phyloP scores from a whole-genome alignment of 2,329 filamentous ascomycete genomes.

The Epichloe gansuensis region DNA sequence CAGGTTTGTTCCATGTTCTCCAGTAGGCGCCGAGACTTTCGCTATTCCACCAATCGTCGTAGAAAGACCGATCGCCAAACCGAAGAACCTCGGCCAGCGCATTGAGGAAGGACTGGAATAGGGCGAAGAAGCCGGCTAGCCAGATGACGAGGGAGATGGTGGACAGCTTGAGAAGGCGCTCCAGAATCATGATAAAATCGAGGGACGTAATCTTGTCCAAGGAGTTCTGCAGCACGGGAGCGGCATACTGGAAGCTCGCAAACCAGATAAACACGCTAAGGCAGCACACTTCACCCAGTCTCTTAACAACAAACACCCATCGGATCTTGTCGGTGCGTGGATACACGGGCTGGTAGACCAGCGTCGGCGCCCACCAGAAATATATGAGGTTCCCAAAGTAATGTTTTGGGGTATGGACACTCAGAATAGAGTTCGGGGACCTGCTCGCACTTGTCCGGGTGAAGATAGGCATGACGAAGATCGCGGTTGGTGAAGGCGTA shows the following conservation, averaged over 20 bases:
- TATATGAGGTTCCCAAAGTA: constrained; percentile 80
- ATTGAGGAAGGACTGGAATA: constrained; percentile 90
- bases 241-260: constrained; percentile 84
- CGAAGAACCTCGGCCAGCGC: constrained; percentile 78
- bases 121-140: constrained; percentile 92
- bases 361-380: constrained; percentile 95
- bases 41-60: constrained; percentile 97
- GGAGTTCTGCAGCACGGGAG: constrained; percentile 80
- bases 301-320: constrained; percentile 80
- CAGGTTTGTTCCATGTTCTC: constrained; percentile 95
- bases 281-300: constrained; percentile 63
- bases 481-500: constrained; percentile 97
- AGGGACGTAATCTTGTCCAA: constrained; percentile 75
- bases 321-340: constrained; percentile 71
- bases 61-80: constrained; percentile 91
- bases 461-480: constrained; percentile 78
- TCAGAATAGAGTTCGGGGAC: constrained; percentile 71
- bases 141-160: constrained; percentile 94
- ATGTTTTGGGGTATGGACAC: constrained; percentile 84
- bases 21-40: constrained; percentile 79
- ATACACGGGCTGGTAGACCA: constrained; percentile 95
- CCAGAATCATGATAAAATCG: constrained; percentile 69
- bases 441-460: constrained; percentile 55
- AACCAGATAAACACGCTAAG: constrained; percentile 91
- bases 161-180: constrained; percentile 86